These are phyloP conservation scores for Diphasiastrum complanatum DNA, from an alignment of 83 land plant genomes.

Conservation along the genomic window DNA sequence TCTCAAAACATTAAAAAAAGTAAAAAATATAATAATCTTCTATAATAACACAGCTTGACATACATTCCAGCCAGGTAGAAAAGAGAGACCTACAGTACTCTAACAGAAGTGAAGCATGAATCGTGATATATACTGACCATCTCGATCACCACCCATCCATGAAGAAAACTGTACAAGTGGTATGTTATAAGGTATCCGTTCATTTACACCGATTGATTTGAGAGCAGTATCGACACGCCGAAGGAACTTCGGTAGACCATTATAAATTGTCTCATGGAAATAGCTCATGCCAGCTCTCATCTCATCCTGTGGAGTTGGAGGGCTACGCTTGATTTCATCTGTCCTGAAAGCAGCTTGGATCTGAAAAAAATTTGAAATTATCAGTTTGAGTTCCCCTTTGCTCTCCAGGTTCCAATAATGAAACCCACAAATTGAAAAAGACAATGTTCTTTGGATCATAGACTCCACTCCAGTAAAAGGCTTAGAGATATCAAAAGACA, in stretches of 20 bases:
- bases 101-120: too few species aligned
- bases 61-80: background rate
- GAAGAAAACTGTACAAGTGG: conserved; percentile 97
- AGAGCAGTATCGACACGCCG: conserved; percentile 91
- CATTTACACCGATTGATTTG: conserved; percentile 76
- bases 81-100: too few species aligned
- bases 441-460: too few species aligned
- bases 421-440: too few species aligned
- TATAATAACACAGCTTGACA: background rate
- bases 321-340: conserved; percentile 89
- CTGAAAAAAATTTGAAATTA: conserved; percentile 32
- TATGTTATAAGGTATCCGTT: conserved; percentile 87
- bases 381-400: background rate
- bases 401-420: background rate
- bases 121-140: conserved; percentile 47
- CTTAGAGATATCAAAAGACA: too few species aligned
- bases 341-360: conserved; percentile 92
- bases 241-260: conserved; percentile 82
- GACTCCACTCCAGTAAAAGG: too few species aligned
- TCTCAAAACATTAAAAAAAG: background rate
- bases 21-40: background rate
- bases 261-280: conserved; percentile 96
- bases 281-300: conserved; percentile 99
- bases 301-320: conserved; percentile 97
- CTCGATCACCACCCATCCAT: conserved; percentile 99